Evolutionary conservation across 2,329 filamentous ascomycete genomes (phyloP).

Genomic region (Sporothrix humicola): DNA sequence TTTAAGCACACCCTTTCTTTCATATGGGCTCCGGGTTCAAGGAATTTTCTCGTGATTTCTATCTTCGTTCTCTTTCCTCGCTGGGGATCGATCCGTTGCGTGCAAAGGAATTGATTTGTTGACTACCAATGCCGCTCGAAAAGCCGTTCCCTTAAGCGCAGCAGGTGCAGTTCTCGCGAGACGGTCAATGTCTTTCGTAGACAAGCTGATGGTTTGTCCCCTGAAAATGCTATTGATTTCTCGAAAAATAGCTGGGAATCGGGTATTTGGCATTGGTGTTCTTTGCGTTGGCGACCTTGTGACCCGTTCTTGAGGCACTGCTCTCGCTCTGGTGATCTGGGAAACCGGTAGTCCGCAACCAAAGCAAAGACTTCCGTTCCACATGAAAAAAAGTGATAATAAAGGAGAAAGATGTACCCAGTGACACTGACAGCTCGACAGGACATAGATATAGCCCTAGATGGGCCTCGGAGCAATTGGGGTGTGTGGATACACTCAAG

Average conservation of each 20-base stretch:
- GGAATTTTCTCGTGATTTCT: not conserved
- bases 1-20: too few relatives aligned
- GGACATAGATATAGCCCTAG: not conserved
- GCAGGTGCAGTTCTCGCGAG: not conserved
- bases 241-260: not conserved
- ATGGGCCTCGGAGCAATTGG: not conserved
- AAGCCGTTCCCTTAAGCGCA: not conserved
- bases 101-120: not conserved
- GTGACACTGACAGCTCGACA: not conserved
- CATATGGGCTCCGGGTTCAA: too few relatives aligned
- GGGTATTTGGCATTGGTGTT: not conserved
- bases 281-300: not conserved
- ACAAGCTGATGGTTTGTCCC: too few relatives aligned
- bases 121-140: not conserved
- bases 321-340: not conserved
- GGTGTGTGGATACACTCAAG: constrained; percentile 1
- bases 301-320: not conserved
- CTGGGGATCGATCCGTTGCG: too few relatives aligned
- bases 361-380: not conserved
- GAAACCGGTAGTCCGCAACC: not conserved
- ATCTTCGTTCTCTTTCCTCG: not conserved
- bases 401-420: not conserved
- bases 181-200: too few relatives aligned
- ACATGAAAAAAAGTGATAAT: too few relatives aligned
- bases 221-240: too few relatives aligned